Evolutionary conservation across 768 basidiomycete genomes (phyloP).

Genomic region (Phanerodontia chrysosporium): DNA sequence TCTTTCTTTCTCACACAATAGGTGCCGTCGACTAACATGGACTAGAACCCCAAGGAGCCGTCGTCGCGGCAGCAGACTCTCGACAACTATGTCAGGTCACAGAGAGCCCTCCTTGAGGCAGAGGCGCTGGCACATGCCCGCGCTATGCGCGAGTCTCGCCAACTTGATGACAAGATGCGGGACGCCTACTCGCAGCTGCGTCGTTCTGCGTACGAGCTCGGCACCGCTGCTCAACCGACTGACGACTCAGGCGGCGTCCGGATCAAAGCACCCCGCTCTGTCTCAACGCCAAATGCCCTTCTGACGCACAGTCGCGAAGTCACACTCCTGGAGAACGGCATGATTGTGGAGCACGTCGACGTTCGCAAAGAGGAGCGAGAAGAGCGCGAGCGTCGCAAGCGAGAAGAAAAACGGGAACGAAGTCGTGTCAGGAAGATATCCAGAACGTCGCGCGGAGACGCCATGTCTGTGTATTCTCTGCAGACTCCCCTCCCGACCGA

Average conservation of each 20-base stretch:
- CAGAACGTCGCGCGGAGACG: slow-evolving; percentile 54
- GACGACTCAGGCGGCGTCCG: slow-evolving; percentile 67
- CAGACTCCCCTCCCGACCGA: slow-evolving; percentile 57
- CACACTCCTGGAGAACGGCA: slow-evolving; percentile 80
- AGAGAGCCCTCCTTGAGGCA: slow-evolving; percentile 75
- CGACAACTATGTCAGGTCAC: slow-evolving; percentile 76
- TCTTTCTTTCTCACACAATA: not conserved
- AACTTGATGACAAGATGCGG: slow-evolving; percentile 72
- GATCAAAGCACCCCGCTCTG: slow-evolving; percentile 56
- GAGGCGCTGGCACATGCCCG: slow-evolving; percentile 76
- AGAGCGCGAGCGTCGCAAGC: slow-evolving; percentile 63
- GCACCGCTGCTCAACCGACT: slow-evolving; percentile 37
- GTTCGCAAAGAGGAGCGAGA: slow-evolving; percentile 76
- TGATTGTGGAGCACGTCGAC: slow-evolving; percentile 87
- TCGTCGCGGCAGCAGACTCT: slow-evolving; percentile 80
- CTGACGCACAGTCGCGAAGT: slow-evolving; percentile 57
- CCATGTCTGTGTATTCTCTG: slow-evolving; percentile 68
- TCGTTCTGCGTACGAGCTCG: slow-evolving; percentile 72
- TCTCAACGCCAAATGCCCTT: slow-evolving; percentile 28
- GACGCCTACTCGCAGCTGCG: slow-evolving; percentile 78
- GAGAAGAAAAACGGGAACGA: slow-evolving; percentile 58
- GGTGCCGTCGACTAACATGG: not conserved
- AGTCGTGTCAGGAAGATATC: slow-evolving; percentile 67
- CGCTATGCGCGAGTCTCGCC: slow-evolving; percentile 73
- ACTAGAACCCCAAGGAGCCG: slow-evolving; percentile 87